Evolutionary conservation across 192 early-diverging fungal species (phyloP).

Genomic region (Umbelopsis vinacea): DNA sequence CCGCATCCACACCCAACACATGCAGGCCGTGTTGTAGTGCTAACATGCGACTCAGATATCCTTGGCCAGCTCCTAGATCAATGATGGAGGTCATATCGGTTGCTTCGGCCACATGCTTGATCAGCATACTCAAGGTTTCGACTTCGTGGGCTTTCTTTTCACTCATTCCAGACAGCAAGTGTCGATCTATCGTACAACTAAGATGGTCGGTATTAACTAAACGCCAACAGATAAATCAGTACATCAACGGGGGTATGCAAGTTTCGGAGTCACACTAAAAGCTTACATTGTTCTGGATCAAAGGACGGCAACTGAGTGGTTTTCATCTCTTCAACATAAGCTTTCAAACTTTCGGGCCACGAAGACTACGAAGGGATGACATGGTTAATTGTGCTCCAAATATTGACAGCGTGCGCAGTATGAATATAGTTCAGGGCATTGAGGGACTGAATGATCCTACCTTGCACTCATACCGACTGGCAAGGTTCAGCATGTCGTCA

Average conservation of each 20-base stretch:
- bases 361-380: no score
- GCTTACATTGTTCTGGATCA: slow-evolving; percentile 38
- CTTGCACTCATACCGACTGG: slow-evolving; percentile 26
- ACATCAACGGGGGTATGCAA: neutral
- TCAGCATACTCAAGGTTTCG: slow-evolving; percentile 59
- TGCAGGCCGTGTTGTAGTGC: slow-evolving; percentile 67
- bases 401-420: no score
- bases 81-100: slow-evolving; percentile 56
- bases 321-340: slow-evolving; percentile 39
- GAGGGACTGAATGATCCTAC: neutral
- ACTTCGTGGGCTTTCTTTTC: slow-evolving; percentile 79
- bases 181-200: slow-evolving; percentile 52
- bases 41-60: slow-evolving; percentile 69
- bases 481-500: slow-evolving; percentile 20
- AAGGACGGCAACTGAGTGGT: slow-evolving; percentile 38
- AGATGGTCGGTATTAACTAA: slow-evolving; percentile 21
- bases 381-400: neutral
- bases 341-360: slow-evolving; percentile 51
- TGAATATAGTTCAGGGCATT: no score
- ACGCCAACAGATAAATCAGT: neutral
- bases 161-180: slow-evolving; percentile 70
- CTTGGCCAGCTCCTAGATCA: slow-evolving; percentile 81
- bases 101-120: slow-evolving; percentile 54
- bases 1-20: slow-evolving; percentile 72
- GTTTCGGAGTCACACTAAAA: neutral